phyloP scores from a whole-genome alignment of 768 basidiomycete species.

The Austroboletus festivus region DNA sequence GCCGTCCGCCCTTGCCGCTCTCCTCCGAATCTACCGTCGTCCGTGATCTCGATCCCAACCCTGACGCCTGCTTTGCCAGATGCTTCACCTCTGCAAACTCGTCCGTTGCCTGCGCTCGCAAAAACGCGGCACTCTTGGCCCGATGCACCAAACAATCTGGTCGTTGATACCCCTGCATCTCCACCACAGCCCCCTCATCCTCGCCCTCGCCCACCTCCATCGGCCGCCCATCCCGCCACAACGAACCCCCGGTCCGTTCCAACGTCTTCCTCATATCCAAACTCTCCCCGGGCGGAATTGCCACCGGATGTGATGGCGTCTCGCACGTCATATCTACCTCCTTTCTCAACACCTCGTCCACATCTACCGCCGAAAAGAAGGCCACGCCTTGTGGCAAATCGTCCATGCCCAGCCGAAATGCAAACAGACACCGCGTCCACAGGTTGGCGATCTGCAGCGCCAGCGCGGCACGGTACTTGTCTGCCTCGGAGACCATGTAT shows the following conservation, averaged over 20 bases:
- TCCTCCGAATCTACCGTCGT: background rate
- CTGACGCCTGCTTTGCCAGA: conserved; percentile 55
- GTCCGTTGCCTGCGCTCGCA: conserved; percentile 73
- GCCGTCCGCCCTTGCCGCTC: conserved; percentile 8
- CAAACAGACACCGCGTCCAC: conserved; percentile 91
- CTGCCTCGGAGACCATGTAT: conserved; percentile 86
- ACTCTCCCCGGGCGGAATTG: conserved; percentile 87
- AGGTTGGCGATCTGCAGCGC: conserved; percentile 94
- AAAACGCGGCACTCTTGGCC: conserved; percentile 58
- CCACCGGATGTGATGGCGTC: conserved; percentile 83
- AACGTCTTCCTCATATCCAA: conserved; percentile 68
- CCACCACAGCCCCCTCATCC: conserved; percentile 8
- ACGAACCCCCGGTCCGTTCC: conserved; percentile 66
- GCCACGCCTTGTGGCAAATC: conserved; percentile 94
- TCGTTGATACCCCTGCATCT: conserved; percentile 39
- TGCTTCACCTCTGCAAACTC: conserved; percentile 71
- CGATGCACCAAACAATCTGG: conserved; percentile 68
- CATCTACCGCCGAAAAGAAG: conserved; percentile 95
- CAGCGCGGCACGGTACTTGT: conserved; percentile 85
- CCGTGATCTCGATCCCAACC: background rate
- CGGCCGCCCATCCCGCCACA: conserved; percentile 54
- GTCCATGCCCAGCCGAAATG: conserved; percentile 91
- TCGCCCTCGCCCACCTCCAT: conserved; percentile 38
- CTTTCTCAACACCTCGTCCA: conserved; percentile 88
- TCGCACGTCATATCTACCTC: conserved; percentile 96